Percentiles rank a stretch among this genome's conserved stretches.
Conservation (phyloP, 2,329 filamentous ascomycete species). For the Paraphaeosphaeria minitans region DNA sequence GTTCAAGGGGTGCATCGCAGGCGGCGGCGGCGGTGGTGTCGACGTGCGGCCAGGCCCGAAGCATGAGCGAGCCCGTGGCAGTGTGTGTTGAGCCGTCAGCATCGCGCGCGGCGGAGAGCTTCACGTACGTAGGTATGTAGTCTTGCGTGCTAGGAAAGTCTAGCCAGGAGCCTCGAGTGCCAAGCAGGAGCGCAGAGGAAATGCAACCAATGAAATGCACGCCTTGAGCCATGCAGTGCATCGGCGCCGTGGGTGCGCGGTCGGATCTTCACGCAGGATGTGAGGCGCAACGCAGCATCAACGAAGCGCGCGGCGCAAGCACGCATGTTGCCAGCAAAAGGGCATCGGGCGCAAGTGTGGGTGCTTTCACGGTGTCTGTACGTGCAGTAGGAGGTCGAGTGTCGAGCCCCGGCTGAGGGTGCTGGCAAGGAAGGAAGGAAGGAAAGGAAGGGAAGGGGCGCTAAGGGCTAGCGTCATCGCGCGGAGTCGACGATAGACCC, state of each 20-base stretch:
- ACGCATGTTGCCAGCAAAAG: not conserved
- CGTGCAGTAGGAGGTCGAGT: no score
- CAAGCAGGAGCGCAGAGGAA: conserved; percentile 16
- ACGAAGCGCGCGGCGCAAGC: not conserved
- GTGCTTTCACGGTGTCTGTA: not conserved
- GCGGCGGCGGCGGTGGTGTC: not conserved
- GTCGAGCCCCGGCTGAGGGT: conserved; percentile 1
- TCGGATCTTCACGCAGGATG: conserved; percentile 12
- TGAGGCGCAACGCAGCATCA: not conserved
- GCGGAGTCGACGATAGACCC: no score
- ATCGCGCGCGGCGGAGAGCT: conserved; percentile 3
- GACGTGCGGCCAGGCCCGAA: not conserved
- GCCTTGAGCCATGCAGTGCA: conserved; percentile 17
- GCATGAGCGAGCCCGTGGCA: not conserved
- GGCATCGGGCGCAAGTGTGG: not conserved
- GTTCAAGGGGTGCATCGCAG: not conserved
- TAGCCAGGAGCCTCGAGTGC: conserved; percentile 14
- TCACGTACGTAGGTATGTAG: conserved; percentile 11
- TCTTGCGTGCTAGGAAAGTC: conserved; percentile 9
- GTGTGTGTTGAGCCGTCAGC: conserved; percentile 1
- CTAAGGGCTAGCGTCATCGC: conserved; percentile 14
- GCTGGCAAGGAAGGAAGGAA: no score
- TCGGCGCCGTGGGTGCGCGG: not conserved
- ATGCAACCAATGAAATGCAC: conserved; percentile 16
- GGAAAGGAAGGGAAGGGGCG: no score